A percentile compares a stretch with the other conserved stretches of the same genome.
Evolutionary conservation across 129 eudicot genomes (phyloP).

Genomic region (Glebionis coronaria): DNA sequence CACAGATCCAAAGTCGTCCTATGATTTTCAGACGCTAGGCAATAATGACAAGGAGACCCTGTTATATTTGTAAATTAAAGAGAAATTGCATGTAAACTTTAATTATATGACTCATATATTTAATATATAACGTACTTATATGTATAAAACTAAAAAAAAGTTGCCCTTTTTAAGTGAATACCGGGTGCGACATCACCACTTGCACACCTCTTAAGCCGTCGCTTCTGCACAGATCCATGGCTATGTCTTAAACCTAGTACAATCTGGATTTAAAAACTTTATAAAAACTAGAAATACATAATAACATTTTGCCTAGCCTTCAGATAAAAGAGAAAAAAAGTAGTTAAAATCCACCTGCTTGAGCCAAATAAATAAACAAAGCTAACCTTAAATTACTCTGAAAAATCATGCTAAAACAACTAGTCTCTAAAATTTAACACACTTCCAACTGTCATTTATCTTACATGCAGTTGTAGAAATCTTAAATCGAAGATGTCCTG

Average conservation of each 20-base stretch:
- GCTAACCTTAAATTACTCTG: neutral
- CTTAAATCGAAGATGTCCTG: neutral
- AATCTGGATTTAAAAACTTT: neutral
- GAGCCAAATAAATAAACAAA: neutral
- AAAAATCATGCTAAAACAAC: neutral
- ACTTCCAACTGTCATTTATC: neutral
- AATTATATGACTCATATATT: no score
- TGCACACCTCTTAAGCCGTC: no score
- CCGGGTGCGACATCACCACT: no score
- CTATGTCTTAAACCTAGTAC: neutral
- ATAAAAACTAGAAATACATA: neutral
- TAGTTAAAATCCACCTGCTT: slow-evolving; percentile 4
- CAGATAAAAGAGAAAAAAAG: neutral
- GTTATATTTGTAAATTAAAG: no score
- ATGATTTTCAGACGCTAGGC: no score
- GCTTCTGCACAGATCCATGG: neutral
- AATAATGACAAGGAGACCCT: no score
- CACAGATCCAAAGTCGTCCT: neutral
- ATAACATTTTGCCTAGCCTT: neutral
- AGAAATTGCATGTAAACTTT: no score
- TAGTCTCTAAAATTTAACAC: neutral
- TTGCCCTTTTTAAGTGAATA: no score
- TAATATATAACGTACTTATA: no score
- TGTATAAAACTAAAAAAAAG: no score
- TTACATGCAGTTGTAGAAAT: neutral